Evolutionary conservation across 176 grass and related monocot genomes (phyloP).

Genomic region (Pharus latifolius): DNA sequence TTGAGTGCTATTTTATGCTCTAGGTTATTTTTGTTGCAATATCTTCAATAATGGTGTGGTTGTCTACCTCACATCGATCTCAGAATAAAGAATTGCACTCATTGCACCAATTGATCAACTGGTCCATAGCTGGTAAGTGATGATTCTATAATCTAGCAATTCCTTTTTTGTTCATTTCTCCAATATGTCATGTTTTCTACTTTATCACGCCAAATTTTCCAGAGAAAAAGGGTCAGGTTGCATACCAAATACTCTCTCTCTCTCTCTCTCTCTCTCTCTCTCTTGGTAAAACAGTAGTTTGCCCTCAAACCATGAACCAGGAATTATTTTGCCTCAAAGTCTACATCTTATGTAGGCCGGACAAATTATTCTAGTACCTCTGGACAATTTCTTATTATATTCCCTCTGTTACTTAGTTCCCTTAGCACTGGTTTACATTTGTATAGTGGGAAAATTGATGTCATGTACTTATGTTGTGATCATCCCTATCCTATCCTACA

Average conservation of each 20-base stretch:
- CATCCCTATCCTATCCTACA: no score
- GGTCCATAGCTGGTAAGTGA: slow-evolving; percentile 58
- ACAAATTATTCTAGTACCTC: neutral
- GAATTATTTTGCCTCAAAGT: neutral
- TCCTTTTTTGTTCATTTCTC: slow-evolving; percentile 5
- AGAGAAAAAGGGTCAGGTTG: no score
- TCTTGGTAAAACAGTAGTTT: no score
- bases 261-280: no score
- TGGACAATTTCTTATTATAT: neutral
- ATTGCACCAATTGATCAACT: slow-evolving; percentile 83
- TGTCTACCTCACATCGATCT: slow-evolving; percentile 80
- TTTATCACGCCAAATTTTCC: no score
- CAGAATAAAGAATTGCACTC: slow-evolving; percentile 64
- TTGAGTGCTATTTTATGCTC: slow-evolving; percentile 13
- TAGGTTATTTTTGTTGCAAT: slow-evolving; percentile 68
- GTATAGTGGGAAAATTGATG: neutral
- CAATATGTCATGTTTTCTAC: neutral
- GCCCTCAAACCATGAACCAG: neutral
- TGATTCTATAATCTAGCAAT: neutral
- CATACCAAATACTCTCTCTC: no score
- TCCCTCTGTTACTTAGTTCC: neutral
- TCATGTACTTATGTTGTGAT: neutral
- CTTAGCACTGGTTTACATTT: neutral
- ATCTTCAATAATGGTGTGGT: slow-evolving; percentile 83
- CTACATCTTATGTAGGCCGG: neutral